Conservation (phyloP, 1,139 yeast genomes). For the Yamadazyma triangularis region DNA sequence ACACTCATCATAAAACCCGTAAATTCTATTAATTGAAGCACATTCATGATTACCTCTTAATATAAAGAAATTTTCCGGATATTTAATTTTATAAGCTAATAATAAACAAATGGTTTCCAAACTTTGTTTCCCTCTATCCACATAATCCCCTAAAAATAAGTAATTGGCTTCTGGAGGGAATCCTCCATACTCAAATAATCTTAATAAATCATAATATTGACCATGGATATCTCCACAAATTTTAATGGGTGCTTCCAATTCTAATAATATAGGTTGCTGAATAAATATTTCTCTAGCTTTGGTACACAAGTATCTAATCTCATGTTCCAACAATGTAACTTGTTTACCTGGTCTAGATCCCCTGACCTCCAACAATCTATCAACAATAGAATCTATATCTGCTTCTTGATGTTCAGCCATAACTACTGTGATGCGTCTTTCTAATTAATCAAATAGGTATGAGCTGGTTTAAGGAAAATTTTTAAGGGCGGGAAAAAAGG, state of each 20-base stretch:
- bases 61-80: conserved; percentile 94
- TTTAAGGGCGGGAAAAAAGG: conserved; percentile 1
- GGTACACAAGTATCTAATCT: conserved; percentile 92
- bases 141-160: conserved; percentile 92
- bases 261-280: conserved; percentile 93
- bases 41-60: conserved; percentile 97
- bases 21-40: conserved; percentile 94
- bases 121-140: conserved; percentile 97
- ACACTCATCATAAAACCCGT: conserved; percentile 97
- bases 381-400: conserved; percentile 95
- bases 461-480: not conserved
- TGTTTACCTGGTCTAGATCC: conserved; percentile 98
- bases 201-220: conserved; percentile 90
- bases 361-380: conserved; percentile 92
- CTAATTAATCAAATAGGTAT: not conserved
- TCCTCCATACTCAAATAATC: conserved; percentile 96
- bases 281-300: conserved; percentile 97
- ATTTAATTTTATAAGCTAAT: conserved; percentile 92
- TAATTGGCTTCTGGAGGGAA: conserved; percentile 99
- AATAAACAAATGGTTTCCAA: conserved; percentile 89
- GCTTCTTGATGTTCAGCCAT: conserved; percentile 74
- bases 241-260: conserved; percentile 95
- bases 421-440: conserved; percentile 2
- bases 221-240: conserved; percentile 96
- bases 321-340: conserved; percentile 89